A percentile compares a stretch with the other conserved stretches of the same genome.
These are phyloP conservation scores for Boletus subparvulus DNA, from an alignment of 768 basidiomycete species.

Conservation along the genomic window DNA sequence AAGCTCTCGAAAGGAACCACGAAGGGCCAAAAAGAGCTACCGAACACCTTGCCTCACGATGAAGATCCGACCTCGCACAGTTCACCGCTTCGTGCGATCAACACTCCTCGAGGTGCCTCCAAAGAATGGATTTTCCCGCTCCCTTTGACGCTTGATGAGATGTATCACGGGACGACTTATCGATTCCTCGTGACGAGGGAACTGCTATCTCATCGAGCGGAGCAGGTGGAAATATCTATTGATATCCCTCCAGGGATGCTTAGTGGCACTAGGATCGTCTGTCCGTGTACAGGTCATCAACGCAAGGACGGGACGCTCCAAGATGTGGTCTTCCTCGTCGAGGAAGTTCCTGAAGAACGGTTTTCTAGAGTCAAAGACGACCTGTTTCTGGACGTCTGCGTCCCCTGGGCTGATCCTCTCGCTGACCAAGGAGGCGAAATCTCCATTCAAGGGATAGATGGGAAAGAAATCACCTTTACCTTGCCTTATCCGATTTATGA, in stretches of 20 bases:
- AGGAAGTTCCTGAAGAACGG: constrained; percentile 55
- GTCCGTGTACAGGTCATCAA: constrained; percentile 67
- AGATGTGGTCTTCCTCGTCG: constrained; percentile 66
- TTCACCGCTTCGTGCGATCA: constrained; percentile 42
- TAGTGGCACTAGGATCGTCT: constrained; percentile 57
- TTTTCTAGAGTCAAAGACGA: constrained; percentile 60
- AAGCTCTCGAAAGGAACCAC: constrained; percentile 24
- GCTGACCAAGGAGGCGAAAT: constrained; percentile 48
- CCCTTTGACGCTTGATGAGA: constrained; percentile 58
- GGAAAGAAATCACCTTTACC: constrained; percentile 48
- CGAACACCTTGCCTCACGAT: constrained; percentile 4
- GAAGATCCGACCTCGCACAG: constrained; percentile 27
- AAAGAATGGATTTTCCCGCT: constrained; percentile 72
- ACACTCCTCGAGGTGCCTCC: constrained; percentile 39
- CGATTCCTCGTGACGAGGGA: constrained; percentile 61
- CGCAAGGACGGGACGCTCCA: constrained; percentile 54
- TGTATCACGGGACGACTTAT: constrained; percentile 55
- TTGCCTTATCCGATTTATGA: constrained; percentile 55
- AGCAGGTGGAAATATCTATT: constrained; percentile 58
- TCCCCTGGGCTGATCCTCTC: constrained; percentile 56
- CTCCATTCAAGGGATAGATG: constrained; percentile 56
- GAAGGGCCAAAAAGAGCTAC: constrained; percentile 4
- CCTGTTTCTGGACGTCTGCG: constrained; percentile 50
- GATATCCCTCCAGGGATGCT: constrained; percentile 63
- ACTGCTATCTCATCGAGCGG: constrained; percentile 46